Evolutionary conservation across 768 basidiomycete genomes (phyloP).

Genomic region (Mycena kentingensis): DNA sequence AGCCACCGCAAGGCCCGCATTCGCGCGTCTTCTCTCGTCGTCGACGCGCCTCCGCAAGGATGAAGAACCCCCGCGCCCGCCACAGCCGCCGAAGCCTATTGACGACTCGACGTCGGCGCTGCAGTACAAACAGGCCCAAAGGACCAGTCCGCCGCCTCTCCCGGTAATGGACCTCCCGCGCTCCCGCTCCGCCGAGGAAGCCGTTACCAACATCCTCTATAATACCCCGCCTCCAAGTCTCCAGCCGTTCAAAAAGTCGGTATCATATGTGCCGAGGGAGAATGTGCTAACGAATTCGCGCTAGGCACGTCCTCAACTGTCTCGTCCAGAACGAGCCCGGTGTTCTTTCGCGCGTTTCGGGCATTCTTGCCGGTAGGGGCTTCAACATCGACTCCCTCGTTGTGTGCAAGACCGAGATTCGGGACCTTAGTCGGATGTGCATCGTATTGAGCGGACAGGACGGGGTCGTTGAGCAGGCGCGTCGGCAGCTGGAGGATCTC

Average conservation of each 20-base stretch:
- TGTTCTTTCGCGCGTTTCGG: constrained; percentile 97
- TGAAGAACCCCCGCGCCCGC: constrained; percentile 40
- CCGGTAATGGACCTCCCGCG: constrained; percentile 86
- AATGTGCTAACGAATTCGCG: constrained; percentile 1
- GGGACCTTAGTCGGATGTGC: constrained; percentile 97
- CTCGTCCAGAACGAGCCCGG: constrained; percentile 99
- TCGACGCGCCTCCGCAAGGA: constrained; percentile 34
- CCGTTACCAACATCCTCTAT: constrained; percentile 96
- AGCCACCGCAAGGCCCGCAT: constrained; percentile 28
- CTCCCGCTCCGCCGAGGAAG: constrained; percentile 86
- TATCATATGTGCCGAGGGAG: constrained; percentile 10
- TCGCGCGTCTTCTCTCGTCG: constrained; percentile 41
- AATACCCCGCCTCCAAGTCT: constrained; percentile 91
- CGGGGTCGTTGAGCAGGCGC: constrained; percentile 95
- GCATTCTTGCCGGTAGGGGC: constrained; percentile 93
- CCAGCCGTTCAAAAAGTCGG: constrained; percentile 91
- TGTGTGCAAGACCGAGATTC: constrained; percentile 96
- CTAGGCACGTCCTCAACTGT: constrained; percentile 93
- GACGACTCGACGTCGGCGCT: constrained; percentile 94
- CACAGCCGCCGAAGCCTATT: constrained; percentile 77
- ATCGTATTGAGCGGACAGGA: constrained; percentile 97
- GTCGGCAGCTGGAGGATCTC: constrained; percentile 93
- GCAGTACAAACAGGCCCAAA: constrained; percentile 83
- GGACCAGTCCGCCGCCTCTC: constrained; percentile 76
- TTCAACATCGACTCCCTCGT: constrained; percentile 99